Evolutionary conservation across 768 basidiomycete species (phyloP).

Genomic region (Solioccasus polychromus): DNA sequence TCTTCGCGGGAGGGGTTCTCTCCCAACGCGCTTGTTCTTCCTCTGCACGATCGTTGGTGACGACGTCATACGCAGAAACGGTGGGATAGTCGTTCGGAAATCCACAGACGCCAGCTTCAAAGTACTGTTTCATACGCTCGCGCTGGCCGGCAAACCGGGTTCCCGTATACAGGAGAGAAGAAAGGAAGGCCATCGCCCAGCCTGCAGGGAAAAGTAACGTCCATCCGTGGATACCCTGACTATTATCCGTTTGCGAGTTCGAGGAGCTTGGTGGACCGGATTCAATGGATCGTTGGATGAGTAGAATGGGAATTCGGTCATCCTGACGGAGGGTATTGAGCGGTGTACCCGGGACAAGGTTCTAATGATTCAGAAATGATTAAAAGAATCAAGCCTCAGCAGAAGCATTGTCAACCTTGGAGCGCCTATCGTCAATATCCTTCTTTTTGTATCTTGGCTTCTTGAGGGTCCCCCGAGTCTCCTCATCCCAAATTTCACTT

Average conservation of each 20-base stretch:
- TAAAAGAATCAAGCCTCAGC: not conserved
- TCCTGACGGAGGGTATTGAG: constrained; percentile 71
- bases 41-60: constrained; percentile 45
- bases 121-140: constrained; percentile 76
- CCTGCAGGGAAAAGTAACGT: constrained; percentile 82
- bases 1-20: constrained; percentile 84
- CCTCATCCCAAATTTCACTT: constrained; percentile 72
- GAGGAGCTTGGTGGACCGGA: constrained; percentile 17
- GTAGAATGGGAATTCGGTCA: constrained; percentile 76
- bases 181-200: constrained; percentile 89
- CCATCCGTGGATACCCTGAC: constrained; percentile 74
- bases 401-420: constrained; percentile 47
- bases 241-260: constrained; percentile 23
- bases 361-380: constrained; percentile 41
- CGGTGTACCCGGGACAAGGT: constrained; percentile 71
- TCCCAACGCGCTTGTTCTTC: constrained; percentile 67
- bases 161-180: constrained; percentile 77
- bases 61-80: constrained; percentile 50
- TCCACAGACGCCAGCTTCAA: constrained; percentile 70
- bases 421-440: constrained; percentile 80
- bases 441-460: constrained; percentile 76
- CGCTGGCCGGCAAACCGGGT: constrained; percentile 84
- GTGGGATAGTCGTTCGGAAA: constrained; percentile 84
- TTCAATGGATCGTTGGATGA: constrained; percentile 77
- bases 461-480: constrained; percentile 47